Evolutionary conservation across 805 yeast genomes (phyloP), one percentile per base, ranked within the genome.

Genomic region (Lachancea thermotolerans): DNA sequence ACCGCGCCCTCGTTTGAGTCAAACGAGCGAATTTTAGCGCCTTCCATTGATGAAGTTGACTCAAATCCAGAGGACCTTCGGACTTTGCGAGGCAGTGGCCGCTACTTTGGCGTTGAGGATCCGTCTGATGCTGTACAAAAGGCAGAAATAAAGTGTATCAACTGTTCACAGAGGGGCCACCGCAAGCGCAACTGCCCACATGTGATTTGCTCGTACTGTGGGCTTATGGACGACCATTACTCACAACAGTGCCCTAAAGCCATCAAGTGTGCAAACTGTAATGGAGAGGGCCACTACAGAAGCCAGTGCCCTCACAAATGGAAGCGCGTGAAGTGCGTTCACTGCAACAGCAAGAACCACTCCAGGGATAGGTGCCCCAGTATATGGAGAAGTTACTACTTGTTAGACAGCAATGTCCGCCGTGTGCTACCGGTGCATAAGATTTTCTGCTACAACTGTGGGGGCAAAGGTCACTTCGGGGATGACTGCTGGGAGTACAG

Each of bases 111-210:
- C 10, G 78, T 75, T 10, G 72, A 71, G 2, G 52, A 55, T 32
- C 54, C 54, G 28, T 58, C 55, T 17, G 58, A 53, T 8, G 52
- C 47, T 10, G 52, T 58, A 14, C 71, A 65, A 35, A 66, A 74
- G 18, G 65, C 70, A 10, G 70, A 59, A 25, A 68, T 68, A 2
- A 68, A 84, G 3, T 89, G 97, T 64, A 79, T 82, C 17, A 86
- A 85, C 61, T 89, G 97, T 57, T 91, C 87, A 51, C 78, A 82
- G 57, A 70, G 90, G 39, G 96, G 96, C 4, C 97, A 89, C 63
- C 75, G 76, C 16, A 78, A 93, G 43, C 78, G 79, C 28, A 79
- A 85, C 56, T 89, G 97, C 66, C 84, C 83, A 49, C 85, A 85
- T 9, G 89, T 87, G 7, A 82, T 88, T 11, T 89, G 97, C 60